Conservation (phyloP, 306 rosid species). For the Quercus robur region DNA sequence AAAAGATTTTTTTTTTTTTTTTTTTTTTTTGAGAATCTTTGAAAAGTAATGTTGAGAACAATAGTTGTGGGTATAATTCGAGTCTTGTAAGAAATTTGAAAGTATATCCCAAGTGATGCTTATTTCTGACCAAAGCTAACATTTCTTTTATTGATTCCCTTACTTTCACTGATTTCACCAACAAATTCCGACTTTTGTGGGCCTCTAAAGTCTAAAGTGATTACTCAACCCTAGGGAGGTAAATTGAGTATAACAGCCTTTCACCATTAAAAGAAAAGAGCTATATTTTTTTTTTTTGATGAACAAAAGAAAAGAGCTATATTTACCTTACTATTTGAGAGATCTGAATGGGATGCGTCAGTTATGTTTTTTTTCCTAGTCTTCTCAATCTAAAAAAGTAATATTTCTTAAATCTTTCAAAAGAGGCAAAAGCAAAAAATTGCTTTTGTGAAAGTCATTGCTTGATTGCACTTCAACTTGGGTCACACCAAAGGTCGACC, state of each 20-base stretch:
- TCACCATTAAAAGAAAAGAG: not conserved
- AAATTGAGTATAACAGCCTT: not conserved
- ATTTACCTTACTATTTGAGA: not conserved
- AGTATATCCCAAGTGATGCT: conserved; percentile 28
- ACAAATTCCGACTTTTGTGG: conserved; percentile 32
- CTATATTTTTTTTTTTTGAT: too few species aligned
- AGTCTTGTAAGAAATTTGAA: not conserved
- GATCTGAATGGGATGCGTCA: not conserved
- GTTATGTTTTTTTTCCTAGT: not conserved
- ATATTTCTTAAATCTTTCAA: conserved; percentile 25
- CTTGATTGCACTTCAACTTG: conserved; percentile 51
- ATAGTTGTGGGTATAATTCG: not conserved
- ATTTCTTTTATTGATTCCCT: conserved; percentile 26
- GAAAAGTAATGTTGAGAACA: not conserved
- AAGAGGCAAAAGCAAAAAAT: conserved; percentile 43
- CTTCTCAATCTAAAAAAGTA: conserved; percentile 16
- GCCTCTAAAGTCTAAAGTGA: conserved; percentile 23
- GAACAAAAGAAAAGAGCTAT: too few species aligned
- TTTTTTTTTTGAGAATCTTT: not conserved
- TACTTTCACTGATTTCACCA: conserved; percentile 18
- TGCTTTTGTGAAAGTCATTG: conserved; percentile 49
- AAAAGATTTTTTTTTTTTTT: too few species aligned
- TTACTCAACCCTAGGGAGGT: conserved; percentile 6
- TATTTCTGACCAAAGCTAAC: conserved; percentile 27
- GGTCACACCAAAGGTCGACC: conserved; percentile 47